Evolutionary conservation across 192 early-diverging fungal species (phyloP).

Genomic region (Backusella mclennaniae): DNA sequence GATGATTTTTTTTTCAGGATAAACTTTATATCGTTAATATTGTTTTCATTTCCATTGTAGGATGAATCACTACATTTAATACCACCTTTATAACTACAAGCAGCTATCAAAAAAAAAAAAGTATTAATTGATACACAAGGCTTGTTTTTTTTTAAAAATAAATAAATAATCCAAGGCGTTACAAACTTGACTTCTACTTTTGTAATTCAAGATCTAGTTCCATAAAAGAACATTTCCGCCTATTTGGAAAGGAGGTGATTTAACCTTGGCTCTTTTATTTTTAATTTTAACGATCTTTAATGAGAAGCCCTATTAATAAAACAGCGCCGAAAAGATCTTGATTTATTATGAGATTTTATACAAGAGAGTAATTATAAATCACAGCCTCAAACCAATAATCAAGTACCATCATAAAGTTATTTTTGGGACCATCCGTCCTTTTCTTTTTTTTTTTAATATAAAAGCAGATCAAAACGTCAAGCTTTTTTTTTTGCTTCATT

Average conservation of each 20-base stretch:
- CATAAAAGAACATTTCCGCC: background rate
- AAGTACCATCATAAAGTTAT: background rate
- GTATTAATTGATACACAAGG: background rate
- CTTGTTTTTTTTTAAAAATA: background rate
- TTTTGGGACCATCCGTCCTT: background rate
- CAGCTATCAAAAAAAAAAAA: background rate
- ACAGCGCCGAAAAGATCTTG: background rate
- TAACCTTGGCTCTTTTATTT: constrained; percentile 1
- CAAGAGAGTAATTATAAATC: background rate
- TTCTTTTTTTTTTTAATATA: background rate
- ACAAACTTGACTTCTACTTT: background rate
- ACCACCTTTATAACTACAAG: background rate
- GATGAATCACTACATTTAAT: background rate
- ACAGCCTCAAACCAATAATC: background rate
- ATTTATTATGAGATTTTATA: background rate
- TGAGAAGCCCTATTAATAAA: background rate
- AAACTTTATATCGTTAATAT: background rate
- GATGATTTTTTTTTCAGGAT: background rate
- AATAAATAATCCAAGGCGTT: background rate
- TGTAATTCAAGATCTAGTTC: background rate
- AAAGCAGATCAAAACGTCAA: background rate
- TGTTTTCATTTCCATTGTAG: background rate
- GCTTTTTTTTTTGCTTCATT: background rate
- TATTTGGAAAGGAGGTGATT: background rate
- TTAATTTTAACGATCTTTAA: background rate